Evolutionary conservation across 371 early-diverging fungal genomes (phyloP).

Genomic region (Mucor sp.): DNA sequence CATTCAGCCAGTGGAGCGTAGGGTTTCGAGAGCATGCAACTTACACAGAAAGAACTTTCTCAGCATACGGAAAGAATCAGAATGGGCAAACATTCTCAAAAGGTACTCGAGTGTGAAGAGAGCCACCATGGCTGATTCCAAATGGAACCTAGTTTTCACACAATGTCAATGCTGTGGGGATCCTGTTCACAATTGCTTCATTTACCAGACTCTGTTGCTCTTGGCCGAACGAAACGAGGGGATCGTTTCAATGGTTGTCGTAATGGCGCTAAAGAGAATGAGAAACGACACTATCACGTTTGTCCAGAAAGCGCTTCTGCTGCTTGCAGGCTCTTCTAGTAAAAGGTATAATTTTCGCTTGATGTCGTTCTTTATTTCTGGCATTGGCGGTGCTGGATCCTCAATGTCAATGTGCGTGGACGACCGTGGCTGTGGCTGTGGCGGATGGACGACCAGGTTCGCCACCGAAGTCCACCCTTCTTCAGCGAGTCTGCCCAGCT

Average conservation of each 20-base stretch:
- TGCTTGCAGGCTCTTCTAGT: slow-evolving; percentile 75
- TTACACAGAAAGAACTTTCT: slow-evolving; percentile 40
- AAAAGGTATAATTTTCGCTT: slow-evolving; percentile 69
- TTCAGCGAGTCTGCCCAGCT: slow-evolving; percentile 22
- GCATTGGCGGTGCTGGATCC: slow-evolving; percentile 11
- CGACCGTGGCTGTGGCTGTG: not conserved
- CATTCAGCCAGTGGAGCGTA: too few relatives aligned
- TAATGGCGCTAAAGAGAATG: slow-evolving; percentile 78
- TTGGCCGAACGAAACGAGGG: slow-evolving; percentile 72
- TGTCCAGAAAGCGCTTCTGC: slow-evolving; percentile 70
- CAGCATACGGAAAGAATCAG: slow-evolving; percentile 24
- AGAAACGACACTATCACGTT: slow-evolving; percentile 76
- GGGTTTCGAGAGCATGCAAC: not conserved
- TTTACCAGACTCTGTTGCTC: slow-evolving; percentile 64
- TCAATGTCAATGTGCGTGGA: slow-evolving; percentile 20
- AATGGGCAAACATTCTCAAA: slow-evolving; percentile 57
- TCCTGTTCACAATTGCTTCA: not conserved
- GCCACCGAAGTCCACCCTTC: slow-evolving; percentile 32
- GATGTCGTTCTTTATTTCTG: slow-evolving; percentile 34
- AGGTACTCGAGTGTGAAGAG: slow-evolving; percentile 80
- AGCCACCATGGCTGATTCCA: slow-evolving; percentile 78
- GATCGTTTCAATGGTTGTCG: slow-evolving; percentile 85
- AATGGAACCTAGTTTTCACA: slow-evolving; percentile 57
- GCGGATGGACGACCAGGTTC: slow-evolving; percentile 14
- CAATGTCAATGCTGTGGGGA: not conserved